phyloP scores from a whole-genome alignment of 495 filamentous ascomycete species.

The Talaromyces adpressus region DNA sequence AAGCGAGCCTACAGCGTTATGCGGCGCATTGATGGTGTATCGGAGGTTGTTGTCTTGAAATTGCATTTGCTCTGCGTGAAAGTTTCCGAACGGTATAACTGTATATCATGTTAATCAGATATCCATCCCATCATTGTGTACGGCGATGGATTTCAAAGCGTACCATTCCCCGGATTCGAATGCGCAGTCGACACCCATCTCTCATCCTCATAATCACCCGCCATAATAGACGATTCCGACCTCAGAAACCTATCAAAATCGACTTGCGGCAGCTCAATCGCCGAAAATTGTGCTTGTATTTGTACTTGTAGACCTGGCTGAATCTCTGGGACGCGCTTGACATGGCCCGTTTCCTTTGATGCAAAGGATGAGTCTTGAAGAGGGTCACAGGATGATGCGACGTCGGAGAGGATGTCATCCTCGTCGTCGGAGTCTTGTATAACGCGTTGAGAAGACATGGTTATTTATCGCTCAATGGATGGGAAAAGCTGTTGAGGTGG shows the following conservation, averaged over 20 bases:
- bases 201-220: conserved; percentile 8
- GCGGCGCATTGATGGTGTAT: not conserved
- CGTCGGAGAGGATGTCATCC: conserved; percentile 25
- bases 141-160: not conserved
- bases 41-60: not conserved
- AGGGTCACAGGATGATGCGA: conserved; percentile 17
- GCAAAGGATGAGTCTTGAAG: conserved; percentile 9
- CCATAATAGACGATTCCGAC: conserved; percentile 14
- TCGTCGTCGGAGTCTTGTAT: conserved; percentile 49
- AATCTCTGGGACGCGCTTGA: not conserved
- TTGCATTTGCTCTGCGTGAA: not conserved
- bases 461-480: not conserved
- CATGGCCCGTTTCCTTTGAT: not conserved
- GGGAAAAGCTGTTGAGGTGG: not conserved
- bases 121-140: not conserved
- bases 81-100: not conserved
- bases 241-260: conserved; percentile 37
- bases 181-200: conserved; percentile 8
- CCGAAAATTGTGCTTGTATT: not conserved
- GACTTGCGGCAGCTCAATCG: conserved; percentile 16
- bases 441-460: conserved; percentile 25
- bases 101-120: not conserved
- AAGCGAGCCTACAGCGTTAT: not conserved
- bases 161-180: conserved; percentile 2
- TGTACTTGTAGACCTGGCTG: not conserved